Percentiles rank a stretch among this genome's conserved stretches.
phyloP scores from a whole-genome alignment of 2,329 filamentous ascomycete species.

The Monosporascus sp. region DNA sequence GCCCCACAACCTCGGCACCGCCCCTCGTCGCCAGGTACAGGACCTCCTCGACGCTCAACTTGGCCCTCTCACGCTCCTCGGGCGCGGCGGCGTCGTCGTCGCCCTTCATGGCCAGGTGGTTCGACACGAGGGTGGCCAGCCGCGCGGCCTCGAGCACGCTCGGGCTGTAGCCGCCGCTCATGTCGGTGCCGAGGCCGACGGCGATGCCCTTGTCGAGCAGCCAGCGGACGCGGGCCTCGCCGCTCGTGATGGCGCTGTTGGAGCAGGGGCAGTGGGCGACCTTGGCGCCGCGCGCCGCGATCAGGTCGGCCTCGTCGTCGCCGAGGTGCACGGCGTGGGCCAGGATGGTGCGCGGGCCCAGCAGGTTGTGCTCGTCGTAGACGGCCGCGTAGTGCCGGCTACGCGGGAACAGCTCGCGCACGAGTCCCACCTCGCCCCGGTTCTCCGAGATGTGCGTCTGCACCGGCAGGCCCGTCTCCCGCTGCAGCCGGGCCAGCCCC shows the following conservation, averaged over 20 bases:
- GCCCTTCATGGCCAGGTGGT: slow-evolving; percentile 57
- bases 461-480: slow-evolving; percentile 58
- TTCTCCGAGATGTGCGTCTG: slow-evolving; percentile 95
- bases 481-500: slow-evolving; percentile 59
- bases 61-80: slow-evolving; percentile 42
- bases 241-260: slow-evolving; percentile 78
- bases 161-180: slow-evolving; percentile 80
- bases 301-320: slow-evolving; percentile 58
- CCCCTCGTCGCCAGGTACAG: slow-evolving; percentile 84
- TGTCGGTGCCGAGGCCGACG: slow-evolving; percentile 85
- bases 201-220: slow-evolving; percentile 69
- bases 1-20: slow-evolving; percentile 74
- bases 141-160: slow-evolving; percentile 78
- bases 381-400: slow-evolving; percentile 64
- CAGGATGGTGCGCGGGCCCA: slow-evolving; percentile 70
- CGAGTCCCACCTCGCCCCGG: slow-evolving; percentile 64
- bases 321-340: slow-evolving; percentile 79
- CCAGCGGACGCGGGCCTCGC: slow-evolving; percentile 68
- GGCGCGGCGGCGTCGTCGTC: slow-evolving; percentile 16
- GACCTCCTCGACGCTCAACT: slow-evolving; percentile 79
- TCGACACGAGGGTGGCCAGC: slow-evolving; percentile 72
- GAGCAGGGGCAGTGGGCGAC: slow-evolving; percentile 83
- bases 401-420: slow-evolving; percentile 63
- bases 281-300: slow-evolving; percentile 57
- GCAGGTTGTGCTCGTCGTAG: slow-evolving; percentile 68